A percentile compares a stretch with the other conserved stretches of the same genome.
Evolutionary conservation across 352 stramenopile genomes (phyloP).

Genomic region (Pythium pectinolyticum): DNA sequence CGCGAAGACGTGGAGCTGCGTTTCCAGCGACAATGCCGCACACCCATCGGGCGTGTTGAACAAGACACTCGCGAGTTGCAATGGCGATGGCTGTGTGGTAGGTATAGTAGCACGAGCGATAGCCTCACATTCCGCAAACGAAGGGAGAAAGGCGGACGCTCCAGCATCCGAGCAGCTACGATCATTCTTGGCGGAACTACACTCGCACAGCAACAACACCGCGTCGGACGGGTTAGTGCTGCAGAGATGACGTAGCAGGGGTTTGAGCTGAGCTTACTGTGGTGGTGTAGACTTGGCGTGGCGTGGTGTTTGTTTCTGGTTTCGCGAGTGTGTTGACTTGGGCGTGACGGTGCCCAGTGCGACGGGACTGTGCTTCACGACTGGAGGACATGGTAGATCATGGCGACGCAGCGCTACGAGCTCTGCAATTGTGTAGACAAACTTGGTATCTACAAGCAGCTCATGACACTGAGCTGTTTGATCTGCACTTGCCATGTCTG

Average conservation of each 20-base stretch:
- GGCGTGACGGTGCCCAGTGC: background rate
- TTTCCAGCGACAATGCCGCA: slow-evolving; percentile 10
- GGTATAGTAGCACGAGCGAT: background rate
- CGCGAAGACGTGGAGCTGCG: slow-evolving; percentile 19
- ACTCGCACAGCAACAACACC: background rate
- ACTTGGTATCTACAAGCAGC: background rate
- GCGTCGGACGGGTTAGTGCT: background rate
- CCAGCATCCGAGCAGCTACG: background rate
- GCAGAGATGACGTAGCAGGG: background rate
- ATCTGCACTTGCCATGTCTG: no score
- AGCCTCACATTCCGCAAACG: slow-evolving; percentile 11
- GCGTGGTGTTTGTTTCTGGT: background rate
- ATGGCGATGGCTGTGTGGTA: slow-evolving; percentile 3
- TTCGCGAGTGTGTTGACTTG: background rate
- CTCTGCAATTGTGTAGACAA: slow-evolving; percentile 15
- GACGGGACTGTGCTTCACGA: slow-evolving; percentile 1
- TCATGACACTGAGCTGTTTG: background rate
- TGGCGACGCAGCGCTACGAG: slow-evolving; percentile 1
- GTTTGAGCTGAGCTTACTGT: background rate
- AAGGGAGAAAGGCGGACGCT: background rate
- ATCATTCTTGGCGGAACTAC: background rate
- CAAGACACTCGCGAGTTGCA: slow-evolving; percentile 10
- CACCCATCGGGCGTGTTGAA: background rate
- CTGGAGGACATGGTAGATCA: slow-evolving; percentile 7
- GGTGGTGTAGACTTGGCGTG: background rate